Percentiles rank a stretch among this genome's conserved stretches.
These are phyloP conservation scores for Poterioochromonas sp. DNA, from an alignment of 352 stramenopile species.

Conservation along the genomic window DNA sequence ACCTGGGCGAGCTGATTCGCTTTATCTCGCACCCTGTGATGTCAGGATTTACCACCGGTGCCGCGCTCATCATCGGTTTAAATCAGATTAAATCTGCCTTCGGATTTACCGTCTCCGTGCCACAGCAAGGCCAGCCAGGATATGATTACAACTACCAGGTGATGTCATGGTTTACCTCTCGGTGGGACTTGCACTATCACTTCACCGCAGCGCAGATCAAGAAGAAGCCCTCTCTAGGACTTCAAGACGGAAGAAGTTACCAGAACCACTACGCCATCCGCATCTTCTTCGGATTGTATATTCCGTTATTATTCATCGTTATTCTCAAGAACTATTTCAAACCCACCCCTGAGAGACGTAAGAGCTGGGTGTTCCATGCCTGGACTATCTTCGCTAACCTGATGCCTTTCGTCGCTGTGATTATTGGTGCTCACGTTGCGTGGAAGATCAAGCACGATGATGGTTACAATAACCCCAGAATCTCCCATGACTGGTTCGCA, in stretches of 20 bases:
- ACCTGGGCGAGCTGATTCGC: slow-evolving; percentile 65
- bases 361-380: background rate
- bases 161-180: slow-evolving; percentile 10
- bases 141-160: slow-evolving; percentile 45
- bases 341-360: background rate
- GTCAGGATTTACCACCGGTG: slow-evolving; percentile 71
- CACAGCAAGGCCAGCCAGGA: slow-evolving; percentile 40
- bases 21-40: slow-evolving; percentile 76
- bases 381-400: slow-evolving; percentile 3
- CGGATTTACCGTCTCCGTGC: slow-evolving; percentile 55
- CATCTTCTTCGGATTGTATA: slow-evolving; percentile 31
- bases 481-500: background rate
- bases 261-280: background rate
- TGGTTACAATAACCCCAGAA: background rate
- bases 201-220: background rate
- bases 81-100: slow-evolving; percentile 71
- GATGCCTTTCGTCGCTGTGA: background rate
- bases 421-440: slow-evolving; percentile 23
- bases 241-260: background rate
- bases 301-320: background rate
- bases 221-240: background rate
- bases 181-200: background rate
- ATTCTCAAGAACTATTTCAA: slow-evolving; percentile 29
- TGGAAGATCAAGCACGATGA: slow-evolving; percentile 3
- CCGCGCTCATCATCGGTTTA: slow-evolving; percentile 72